Base-by-base conservation (phyloP, 768 basidiomycete species). In the Artomyces pyxidatus region DNA sequence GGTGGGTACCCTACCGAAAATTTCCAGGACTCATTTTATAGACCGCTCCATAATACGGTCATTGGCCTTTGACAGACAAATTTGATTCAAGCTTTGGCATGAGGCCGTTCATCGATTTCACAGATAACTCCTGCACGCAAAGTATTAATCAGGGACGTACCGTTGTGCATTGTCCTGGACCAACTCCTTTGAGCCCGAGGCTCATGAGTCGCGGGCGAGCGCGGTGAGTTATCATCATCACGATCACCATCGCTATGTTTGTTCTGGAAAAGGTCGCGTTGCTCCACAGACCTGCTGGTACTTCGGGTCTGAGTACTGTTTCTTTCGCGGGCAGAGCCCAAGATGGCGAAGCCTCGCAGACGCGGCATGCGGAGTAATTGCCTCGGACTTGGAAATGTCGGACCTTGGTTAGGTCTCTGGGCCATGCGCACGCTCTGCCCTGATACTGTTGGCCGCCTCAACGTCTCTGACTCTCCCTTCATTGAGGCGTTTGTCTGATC, bases 61-160 rank as follows among this genome's bases (percentile, higher is more conserved):
- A n/a, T n/a, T 37, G 19, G 17, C 6, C 23, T 41, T 23, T 41
- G 17, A 23, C 40, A 14, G 40, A 23, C 40, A 23, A 41, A 19
- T 41, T 41, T 41, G 40, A 41, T 28, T 17, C 25, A 29, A 19
- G 43, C 27, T 44, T 17, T 19, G 11, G 23, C 43, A 44, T 30
- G 43, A 44, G 43, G 43, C 43, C 7, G 9, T 26, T 19, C n/a
- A 44, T 44, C 43, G 43, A 44, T 44, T 17, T 44, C 43, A 22
- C 43, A 16, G 11, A 44, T 29, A 23, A 6, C 11, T 21, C 21
- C 40, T 7, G 17, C 22, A 17, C n/a, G 17, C 27, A 44, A 29
- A 11, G 17, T 28, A 25, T 16, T 5, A 16, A 19, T 22, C 43
- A 44, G 43, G 43, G 28, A 44, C 43, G 28, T 21, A 27, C 43